Base-by-base conservation (phyloP, 352 stramenopile genomes). In the Phytophthora agathidicida region DNA sequence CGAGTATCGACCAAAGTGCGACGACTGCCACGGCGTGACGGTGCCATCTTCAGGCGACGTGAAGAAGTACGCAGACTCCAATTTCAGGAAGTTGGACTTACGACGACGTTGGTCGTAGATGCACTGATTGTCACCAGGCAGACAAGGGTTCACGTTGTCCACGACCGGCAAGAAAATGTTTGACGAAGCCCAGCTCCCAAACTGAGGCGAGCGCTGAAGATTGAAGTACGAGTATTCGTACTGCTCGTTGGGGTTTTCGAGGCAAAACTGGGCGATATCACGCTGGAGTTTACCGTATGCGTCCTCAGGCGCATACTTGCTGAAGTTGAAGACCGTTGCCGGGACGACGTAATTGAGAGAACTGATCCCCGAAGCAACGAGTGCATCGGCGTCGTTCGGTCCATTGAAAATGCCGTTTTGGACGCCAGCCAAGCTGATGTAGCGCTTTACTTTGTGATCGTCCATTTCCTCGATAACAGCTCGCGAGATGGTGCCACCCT, bases 401-500 rank as follows among this genome's bases (percentile, higher is more conserved):
- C 69, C 73, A 35, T 62, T 64, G 26, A 86, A 86, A 13, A 68
- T 23, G 9, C 68, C 73, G 48, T 84, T 85, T 5, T 71, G 56
- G 0, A 55, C 45, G 2, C 71, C 69, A 4, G 77, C 68, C 7
- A 84, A 32, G 8, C 52, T 75, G 46, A 87, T 58, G 35, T 77
- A 73, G 17, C 49, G 61, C 30, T 77, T 54, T 11, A 68, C 60
- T 3, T 73, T 59, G 68, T 84, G 71, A 27, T 79, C 71, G 42
- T 84, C 69, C 73, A 78, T 79, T 20, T 79, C 53, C 48, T 87
- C 65, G 14, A 83, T 56, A 17, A 84, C 74, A 1, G 47, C 59
- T 2, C 74, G 68, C 8, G 72, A 68, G 14, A 84, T 61, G 3
- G 59, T n/a, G 0, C 52, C 72, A 20, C 71, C 71, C 11, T 83